Evolutionary conservation across 106 monocot genomes (phyloP), one percentile per base, ranked within the genome.

Genomic region (Cymbidium sinense): DNA sequence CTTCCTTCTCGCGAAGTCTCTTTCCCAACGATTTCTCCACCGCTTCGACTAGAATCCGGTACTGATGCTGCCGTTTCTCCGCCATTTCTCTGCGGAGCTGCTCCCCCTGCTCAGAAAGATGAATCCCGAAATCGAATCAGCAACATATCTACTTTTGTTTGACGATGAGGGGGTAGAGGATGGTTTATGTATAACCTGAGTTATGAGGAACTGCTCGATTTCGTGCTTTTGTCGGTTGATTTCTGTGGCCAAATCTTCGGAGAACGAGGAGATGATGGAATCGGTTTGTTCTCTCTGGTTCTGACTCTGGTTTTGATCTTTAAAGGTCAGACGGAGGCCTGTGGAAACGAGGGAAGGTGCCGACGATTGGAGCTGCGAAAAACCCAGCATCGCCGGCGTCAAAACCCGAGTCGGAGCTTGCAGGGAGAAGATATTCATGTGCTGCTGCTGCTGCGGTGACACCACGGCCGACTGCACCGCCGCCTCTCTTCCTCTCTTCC

Each of bases 1-100:
- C 73, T 43, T 92, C 88, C 81, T 88, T 92, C 81, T 94, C 98
- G 13, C 84, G 27, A 20, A 99, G 47, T 30, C 83, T 74, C n/a
- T 84, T 54, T 1, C 84, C 65, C 2, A 90, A 84, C 20, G 85
- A 13, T 36, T 82, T 47, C 47, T 47, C 47, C 47, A 47, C 47
- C 15, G 47, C 2, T 47, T 11, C 84, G 19, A 94, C 78, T 69
- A 94, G 75, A 8, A 82, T 73, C 27, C 75, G 84, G 81, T 88
- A 83, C 72, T 94, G 88, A 51, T 77, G 75, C 76, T 75, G 82
- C 76, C 54, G 50, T 23, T 28, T 77, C 30, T 94, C 90, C 52
- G 82, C 88, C 55, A 94, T 20, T 34, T 81, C 76, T 47, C 81
- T 86, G 78, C 92, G 83, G 70, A 99, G 86, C 21, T 91, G 87